Conservation (phyloP, 805 yeast genomes). For the Myxozyma geophila region DNA sequence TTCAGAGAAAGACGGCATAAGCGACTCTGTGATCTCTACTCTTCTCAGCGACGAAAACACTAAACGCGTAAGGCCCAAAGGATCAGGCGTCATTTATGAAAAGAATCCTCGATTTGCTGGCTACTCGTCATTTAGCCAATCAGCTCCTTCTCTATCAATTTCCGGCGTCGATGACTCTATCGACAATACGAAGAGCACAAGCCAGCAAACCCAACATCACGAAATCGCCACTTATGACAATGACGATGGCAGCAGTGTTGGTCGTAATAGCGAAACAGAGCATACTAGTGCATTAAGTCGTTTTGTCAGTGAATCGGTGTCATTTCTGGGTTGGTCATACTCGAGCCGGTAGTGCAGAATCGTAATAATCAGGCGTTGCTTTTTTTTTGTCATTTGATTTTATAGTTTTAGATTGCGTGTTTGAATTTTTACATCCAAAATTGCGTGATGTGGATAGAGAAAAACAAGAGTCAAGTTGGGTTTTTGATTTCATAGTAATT, state of each 20-base stretch:
- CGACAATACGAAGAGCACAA: neutral
- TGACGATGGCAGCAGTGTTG: conserved; percentile 3
- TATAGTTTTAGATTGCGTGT: neutral
- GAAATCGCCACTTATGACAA: neutral
- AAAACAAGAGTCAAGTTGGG: too few species aligned
- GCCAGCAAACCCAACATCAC: neutral
- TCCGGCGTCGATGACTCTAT: neutral
- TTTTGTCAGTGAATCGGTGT: conserved; percentile 6
- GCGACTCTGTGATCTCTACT: neutral
- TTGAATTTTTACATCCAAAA: neutral
- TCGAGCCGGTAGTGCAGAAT: conserved; percentile 3
- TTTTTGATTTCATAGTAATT: too few species aligned
- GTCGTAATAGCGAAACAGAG: conserved; percentile 13
- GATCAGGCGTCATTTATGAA: conserved; percentile 11
- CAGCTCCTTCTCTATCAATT: neutral
- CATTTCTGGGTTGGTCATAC: conserved; percentile 17
- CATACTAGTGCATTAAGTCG: conserved; percentile 6
- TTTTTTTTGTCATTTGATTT: neutral
- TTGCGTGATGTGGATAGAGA: too few species aligned
- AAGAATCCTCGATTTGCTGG: neutral
- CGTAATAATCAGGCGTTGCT: neutral
- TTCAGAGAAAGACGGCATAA: conserved; percentile 1
- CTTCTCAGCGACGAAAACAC: conserved; percentile 1
- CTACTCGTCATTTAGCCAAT: neutral
- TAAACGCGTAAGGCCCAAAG: neutral